Evolutionary conservation across 495 filamentous ascomycete genomes (phyloP), one percentile per base, ranked within the genome.

Genomic region (Aspergillus baeticus): DNA sequence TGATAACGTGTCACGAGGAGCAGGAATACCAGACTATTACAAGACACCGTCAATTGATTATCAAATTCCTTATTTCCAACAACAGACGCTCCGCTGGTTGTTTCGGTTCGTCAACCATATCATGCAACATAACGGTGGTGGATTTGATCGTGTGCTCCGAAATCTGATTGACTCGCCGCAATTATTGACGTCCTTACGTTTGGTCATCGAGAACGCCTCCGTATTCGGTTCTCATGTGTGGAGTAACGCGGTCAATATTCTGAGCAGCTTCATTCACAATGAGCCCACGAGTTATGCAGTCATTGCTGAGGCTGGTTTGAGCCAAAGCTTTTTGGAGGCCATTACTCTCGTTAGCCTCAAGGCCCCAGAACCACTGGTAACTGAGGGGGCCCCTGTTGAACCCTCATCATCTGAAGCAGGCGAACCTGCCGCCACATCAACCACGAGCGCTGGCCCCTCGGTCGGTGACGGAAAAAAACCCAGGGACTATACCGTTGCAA

Each of bases 181-280:
- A 36, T 74, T 98, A 48, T 80, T 98, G 48, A 80, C 76, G 18
- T 89, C 86, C 26, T 77, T 99, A 26, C 86, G 89, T 33, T 77
- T 84, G 34, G 90, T 97, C n/a, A 88, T 96, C 51, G 81, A 84
- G 51, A 88, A 96, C 55, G 85, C 85, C 22, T 69, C 70, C 13
- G 75, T 89, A 14, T 99, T 91, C 67, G 95, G 95, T 38, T 90
- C 91, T 11, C 84, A 89, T 60, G 90, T 97, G 14, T 99, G 95
- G 95, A 95, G 91, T 52, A 88, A 89, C 64, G 87, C 90, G 15
- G 89, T 94, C 54, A 88, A 87, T 59, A 91, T 98, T 60, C 78
- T 98, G 23, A 93, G 89, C 70, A 93, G 87, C 64, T 98, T 98
- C 76, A 96, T 99, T 55, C 95, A 99, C 70, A 97, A 98, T 66